phyloP scores from a whole-genome alignment of 768 basidiomycete species.

The Mycena latifolia region DNA sequence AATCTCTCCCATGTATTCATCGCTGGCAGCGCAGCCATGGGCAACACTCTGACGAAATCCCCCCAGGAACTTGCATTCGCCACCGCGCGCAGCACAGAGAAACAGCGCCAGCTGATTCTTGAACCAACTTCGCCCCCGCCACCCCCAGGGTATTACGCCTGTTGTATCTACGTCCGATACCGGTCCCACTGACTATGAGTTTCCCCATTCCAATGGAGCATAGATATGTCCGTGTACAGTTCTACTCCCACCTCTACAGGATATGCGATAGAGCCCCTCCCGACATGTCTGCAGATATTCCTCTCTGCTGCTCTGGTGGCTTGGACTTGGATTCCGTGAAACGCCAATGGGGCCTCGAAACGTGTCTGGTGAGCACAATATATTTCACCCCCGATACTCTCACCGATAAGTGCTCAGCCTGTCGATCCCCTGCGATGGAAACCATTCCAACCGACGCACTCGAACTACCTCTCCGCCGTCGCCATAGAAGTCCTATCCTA shows the following conservation, averaged over 20 bases:
- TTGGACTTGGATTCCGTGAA: constrained; percentile 27
- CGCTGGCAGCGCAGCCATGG: constrained; percentile 16
- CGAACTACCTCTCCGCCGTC: constrained; percentile 33
- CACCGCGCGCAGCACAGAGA: constrained; percentile 19
- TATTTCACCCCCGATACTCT: neutral
- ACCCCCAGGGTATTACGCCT: constrained; percentile 27
- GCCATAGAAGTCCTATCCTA: constrained; percentile 28
- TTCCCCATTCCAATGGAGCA: no score
- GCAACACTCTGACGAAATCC: constrained; percentile 30
- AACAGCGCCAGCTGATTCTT: constrained; percentile 28
- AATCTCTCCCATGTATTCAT: neutral
- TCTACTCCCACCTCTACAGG: constrained; percentile 28
- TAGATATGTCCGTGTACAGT: constrained; percentile 33
- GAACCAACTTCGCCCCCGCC: constrained; percentile 16
- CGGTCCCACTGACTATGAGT: neutral
- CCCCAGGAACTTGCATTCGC: constrained; percentile 29
- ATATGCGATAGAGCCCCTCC: constrained; percentile 32
- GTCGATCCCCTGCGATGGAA: constrained; percentile 36
- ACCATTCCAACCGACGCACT: constrained; percentile 27
- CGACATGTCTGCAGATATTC: constrained; percentile 30
- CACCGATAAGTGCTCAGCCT: constrained; percentile 13
- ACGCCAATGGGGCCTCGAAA: constrained; percentile 34
- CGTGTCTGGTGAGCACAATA: constrained; percentile 20
- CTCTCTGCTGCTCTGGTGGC: constrained; percentile 30
- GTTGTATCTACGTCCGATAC: neutral